Evolutionary conservation across 805 yeast genomes (phyloP).

Genomic region (Martiniozyma abietophila): DNA sequence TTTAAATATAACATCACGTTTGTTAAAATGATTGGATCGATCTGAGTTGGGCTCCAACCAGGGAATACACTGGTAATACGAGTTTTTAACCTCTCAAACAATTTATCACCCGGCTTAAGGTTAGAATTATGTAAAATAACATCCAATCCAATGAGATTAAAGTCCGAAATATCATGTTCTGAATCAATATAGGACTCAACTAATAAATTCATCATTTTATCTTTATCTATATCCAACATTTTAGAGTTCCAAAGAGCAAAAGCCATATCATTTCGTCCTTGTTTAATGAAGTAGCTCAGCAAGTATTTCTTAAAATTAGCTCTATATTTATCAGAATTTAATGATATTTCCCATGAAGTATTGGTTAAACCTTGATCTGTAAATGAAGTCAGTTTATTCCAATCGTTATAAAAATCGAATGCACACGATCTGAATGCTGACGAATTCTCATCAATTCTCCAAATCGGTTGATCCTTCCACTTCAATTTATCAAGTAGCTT

Average conservation of each 20-base stretch:
- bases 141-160: constrained; percentile 4
- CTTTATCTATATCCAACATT: background rate
- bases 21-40: too few species aligned
- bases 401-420: too few species aligned
- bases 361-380: background rate
- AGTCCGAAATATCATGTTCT: background rate
- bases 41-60: too few species aligned
- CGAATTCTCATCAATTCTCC: background rate
- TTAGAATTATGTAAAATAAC: constrained; percentile 1
- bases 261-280: background rate
- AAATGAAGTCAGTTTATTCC: too few species aligned
- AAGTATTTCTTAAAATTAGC: background rate
- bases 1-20: too few species aligned
- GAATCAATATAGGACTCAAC: background rate
- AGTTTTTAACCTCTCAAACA: too few species aligned
- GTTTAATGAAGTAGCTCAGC: background rate
- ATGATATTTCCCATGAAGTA: background rate
- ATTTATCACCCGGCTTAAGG: too few species aligned
- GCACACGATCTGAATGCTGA: background rate
- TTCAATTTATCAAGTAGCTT: background rate
- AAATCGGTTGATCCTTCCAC: constrained; percentile 1
- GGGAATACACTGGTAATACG: too few species aligned
- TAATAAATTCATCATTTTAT: background rate
- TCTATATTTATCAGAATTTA: background rate
- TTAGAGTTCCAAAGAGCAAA: constrained; percentile 1